Base-by-base conservation (phyloP, 2,329 filamentous ascomycete species). In the Botrytis squamosa region DNA sequence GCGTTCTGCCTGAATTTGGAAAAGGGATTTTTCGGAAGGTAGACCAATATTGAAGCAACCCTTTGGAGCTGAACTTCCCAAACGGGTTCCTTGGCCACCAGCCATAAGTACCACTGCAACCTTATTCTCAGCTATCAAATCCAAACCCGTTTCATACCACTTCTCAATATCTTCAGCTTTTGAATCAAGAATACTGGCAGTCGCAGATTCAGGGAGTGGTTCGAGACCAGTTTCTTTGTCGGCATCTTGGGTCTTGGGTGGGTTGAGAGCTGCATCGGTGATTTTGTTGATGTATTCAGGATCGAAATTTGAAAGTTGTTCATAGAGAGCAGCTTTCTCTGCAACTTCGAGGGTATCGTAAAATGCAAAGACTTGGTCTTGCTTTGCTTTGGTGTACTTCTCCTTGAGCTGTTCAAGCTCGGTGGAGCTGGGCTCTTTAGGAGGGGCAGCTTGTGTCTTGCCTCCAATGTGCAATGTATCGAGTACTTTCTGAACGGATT, bases 1-100 rank as follows among this genome's bases (percentile, higher is more conserved):
- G 72, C 96, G 88, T 88, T 99, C 95, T 63, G 93, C 96, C 84
- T 99, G 96, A 79, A 99, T 93, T 86, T 98, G 95, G 88, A 99
- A 99, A 75, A 99, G 88, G 25, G 94, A 94, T 87, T 99, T 99
- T 82, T 92, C 85, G 78, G 94, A 97, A 46, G 95, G 94, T 73
- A 99, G 89, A 29, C 94, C 94, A 83, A 99, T 98, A 82, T 99
- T 92, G 84, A 93, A 99, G 88, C 95, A 98, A 73, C 96, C 96
- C 87, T 99, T 99, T 78, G 96, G 96, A 29, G 92, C 95, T 73
- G 94, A 96, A 86, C 94, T 98, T 78, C 96, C 96, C 76, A 99
- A 86, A 76, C 96, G 90, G 75, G 96, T 99, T 77, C 96, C 96
- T 85, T 99, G 96, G 49, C 96, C 96, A 81, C 96, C 96, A 74